Evolutionary conservation across 1,284 basidiomycete genomes (phyloP).

Genomic region (Cutaneotrichosporon daszewskae): DNA sequence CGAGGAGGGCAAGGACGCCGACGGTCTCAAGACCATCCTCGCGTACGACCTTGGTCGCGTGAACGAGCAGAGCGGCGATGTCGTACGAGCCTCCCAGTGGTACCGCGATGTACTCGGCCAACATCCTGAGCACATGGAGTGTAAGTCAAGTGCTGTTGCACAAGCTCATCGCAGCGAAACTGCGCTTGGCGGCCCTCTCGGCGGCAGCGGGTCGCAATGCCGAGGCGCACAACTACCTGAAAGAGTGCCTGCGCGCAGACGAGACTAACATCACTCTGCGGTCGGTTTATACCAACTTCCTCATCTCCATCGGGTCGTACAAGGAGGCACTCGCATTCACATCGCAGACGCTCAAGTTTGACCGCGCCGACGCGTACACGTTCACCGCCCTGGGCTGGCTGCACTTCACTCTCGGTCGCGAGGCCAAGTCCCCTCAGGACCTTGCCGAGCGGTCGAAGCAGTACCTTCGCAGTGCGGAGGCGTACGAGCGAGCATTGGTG

Average conservation of each 20-base stretch:
- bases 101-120: conserved; percentile 75
- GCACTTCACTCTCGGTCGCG: conserved; percentile 74
- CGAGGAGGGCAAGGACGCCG: conserved; percentile 52
- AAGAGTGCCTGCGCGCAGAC: conserved; percentile 59
- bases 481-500: conserved; percentile 80
- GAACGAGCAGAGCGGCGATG: conserved; percentile 74
- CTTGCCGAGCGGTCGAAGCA: conserved; percentile 66
- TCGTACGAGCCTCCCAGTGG: conserved; percentile 66
- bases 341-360: conserved; percentile 71
- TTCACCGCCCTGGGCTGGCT: conserved; percentile 82
- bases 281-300: conserved; percentile 78
- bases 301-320: conserved; percentile 53
- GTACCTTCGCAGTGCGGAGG: conserved; percentile 76
- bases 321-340: conserved; percentile 80
- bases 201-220: conserved; percentile 61
- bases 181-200: conserved; percentile 76
- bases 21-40: conserved; percentile 65
- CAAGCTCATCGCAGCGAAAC: conserved; percentile 60
- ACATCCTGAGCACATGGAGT: conserved; percentile 91
- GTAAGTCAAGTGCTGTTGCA: conserved; percentile 54
- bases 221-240: conserved; percentile 78
- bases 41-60: conserved; percentile 82
- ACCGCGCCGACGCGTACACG: conserved; percentile 82
- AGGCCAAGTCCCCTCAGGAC: conserved; percentile 49
- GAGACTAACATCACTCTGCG: conserved; percentile 50